phyloP scores from a whole-genome alignment of 2,329 filamentous ascomycete genomes.

The Neophaeococcomyces mojaviensis region DNA sequence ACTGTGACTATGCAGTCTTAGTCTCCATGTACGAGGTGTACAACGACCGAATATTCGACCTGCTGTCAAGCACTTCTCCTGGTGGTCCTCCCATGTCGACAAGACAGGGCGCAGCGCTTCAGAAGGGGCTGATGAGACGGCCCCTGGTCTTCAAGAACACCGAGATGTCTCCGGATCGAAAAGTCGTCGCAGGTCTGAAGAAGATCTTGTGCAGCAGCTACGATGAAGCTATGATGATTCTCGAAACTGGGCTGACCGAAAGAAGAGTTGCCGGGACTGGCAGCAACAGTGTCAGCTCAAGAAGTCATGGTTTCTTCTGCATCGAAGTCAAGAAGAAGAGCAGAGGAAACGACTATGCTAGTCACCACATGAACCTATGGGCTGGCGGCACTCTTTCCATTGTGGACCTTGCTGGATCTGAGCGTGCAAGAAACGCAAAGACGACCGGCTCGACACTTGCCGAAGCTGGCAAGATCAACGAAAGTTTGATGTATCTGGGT shows the following conservation, averaged over 20 bases:
- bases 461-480: constrained; percentile 97
- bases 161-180: constrained; percentile 79
- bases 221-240: constrained; percentile 76
- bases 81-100: constrained; percentile 32
- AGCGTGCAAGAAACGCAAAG: constrained; percentile 86
- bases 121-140: constrained; percentile 65
- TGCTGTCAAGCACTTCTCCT: constrained; percentile 56
- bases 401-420: constrained; percentile 52
- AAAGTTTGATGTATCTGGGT: constrained; percentile 94
- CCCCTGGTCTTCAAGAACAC: constrained; percentile 87
- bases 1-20: constrained; percentile 76
- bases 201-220: constrained; percentile 82
- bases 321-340: constrained; percentile 84
- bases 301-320: constrained; percentile 94
- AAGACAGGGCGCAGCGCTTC: constrained; percentile 39
- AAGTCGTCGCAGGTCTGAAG: constrained; percentile 82
- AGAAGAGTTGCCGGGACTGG: constrained; percentile 81
- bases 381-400: constrained; percentile 20
- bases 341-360: constrained; percentile 38
- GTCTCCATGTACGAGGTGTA: constrained; percentile 99
- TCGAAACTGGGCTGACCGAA: constrained; percentile 84
- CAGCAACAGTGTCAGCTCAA: constrained; percentile 84
- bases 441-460: constrained; percentile 86
- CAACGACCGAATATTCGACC: constrained; percentile 94
- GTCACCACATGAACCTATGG: constrained; percentile 61